Conservation (phyloP, 352 stramenopile species). For the Pythium angustatum region DNA sequence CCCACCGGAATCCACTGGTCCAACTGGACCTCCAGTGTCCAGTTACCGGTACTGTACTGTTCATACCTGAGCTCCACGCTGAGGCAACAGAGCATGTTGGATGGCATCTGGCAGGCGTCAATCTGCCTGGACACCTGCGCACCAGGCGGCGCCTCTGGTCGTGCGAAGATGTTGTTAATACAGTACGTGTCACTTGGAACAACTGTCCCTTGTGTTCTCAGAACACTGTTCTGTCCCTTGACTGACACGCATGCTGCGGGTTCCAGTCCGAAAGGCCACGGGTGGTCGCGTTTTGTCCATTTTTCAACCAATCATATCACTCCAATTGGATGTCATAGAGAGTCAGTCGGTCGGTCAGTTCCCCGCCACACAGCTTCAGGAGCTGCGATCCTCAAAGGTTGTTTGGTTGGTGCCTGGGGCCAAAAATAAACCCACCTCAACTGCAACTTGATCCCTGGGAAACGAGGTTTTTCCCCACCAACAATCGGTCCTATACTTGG, state of each 20-base stretch:
- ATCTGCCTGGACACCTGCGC: too few species aligned
- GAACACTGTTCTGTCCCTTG: not conserved
- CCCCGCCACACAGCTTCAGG: conserved; percentile 17
- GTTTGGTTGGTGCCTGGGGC: conserved; percentile 5
- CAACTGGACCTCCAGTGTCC: too few species aligned
- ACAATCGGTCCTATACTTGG: not conserved
- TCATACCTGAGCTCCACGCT: too few species aligned
- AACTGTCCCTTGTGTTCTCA: too few species aligned
- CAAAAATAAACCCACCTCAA: conserved; percentile 21
- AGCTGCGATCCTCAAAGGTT: conserved; percentile 29
- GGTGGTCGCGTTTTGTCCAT: not conserved
- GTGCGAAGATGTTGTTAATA: too few species aligned
- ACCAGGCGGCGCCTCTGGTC: too few species aligned
- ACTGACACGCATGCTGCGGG: not conserved
- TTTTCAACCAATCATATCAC: conserved; percentile 18
- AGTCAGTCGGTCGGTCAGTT: conserved; percentile 21
- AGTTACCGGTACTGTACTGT: too few species aligned
- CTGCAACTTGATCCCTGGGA: conserved; percentile 7
- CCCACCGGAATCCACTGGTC: too few species aligned
- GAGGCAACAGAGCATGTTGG: too few species aligned
- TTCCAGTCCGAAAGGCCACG: conserved; percentile 3
- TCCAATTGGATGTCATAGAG: conserved; percentile 18
- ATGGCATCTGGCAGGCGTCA: too few species aligned
- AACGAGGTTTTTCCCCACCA: conserved; percentile 10
- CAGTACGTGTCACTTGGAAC: not conserved